Conservation (phyloP, 2,329 filamentous ascomycete species). For the Trichophyton benhamiae region DNA sequence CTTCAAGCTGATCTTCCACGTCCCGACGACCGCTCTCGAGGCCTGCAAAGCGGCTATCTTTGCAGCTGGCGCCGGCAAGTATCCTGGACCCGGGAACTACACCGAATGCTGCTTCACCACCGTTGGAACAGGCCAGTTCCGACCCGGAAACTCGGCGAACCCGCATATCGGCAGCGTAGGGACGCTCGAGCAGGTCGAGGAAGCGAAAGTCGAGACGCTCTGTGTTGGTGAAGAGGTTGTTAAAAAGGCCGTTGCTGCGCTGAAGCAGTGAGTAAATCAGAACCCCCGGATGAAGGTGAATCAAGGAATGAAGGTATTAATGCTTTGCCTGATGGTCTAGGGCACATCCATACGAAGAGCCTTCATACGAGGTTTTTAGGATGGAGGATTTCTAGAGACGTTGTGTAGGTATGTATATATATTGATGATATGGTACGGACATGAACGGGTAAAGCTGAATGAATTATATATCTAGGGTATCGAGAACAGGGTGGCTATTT, state of each 20-base stretch:
- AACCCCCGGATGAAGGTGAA: no score
- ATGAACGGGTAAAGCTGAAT: no score
- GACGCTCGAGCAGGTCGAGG: constrained; percentile 28
- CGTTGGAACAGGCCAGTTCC: constrained; percentile 31
- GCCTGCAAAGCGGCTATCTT: constrained; percentile 33
- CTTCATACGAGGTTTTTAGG: constrained; percentile 34
- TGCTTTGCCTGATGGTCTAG: constrained; percentile 7
- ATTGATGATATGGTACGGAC: neutral
- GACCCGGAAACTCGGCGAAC: constrained; percentile 28
- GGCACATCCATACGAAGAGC: constrained; percentile 37
- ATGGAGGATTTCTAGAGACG: constrained; percentile 29
- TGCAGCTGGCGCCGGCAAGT: constrained; percentile 30
- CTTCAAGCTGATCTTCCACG: constrained; percentile 34
- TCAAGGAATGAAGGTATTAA: neutral
- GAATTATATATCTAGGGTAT: neutral
- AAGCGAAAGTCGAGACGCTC: constrained; percentile 34
- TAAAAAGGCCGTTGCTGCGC: constrained; percentile 28
- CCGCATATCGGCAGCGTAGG: constrained; percentile 32
- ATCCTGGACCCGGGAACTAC: constrained; percentile 30
- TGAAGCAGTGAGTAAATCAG: constrained; percentile 12
- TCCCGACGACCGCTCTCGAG: constrained; percentile 28
- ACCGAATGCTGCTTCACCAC: constrained; percentile 30
- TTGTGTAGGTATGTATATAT: neutral
- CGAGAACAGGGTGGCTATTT: neutral
- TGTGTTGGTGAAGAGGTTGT: constrained; percentile 30